These are phyloP conservation scores for Colletotrichum sojae DNA, from an alignment of 2,329 filamentous ascomycete genomes.

Conservation along the genomic window DNA sequence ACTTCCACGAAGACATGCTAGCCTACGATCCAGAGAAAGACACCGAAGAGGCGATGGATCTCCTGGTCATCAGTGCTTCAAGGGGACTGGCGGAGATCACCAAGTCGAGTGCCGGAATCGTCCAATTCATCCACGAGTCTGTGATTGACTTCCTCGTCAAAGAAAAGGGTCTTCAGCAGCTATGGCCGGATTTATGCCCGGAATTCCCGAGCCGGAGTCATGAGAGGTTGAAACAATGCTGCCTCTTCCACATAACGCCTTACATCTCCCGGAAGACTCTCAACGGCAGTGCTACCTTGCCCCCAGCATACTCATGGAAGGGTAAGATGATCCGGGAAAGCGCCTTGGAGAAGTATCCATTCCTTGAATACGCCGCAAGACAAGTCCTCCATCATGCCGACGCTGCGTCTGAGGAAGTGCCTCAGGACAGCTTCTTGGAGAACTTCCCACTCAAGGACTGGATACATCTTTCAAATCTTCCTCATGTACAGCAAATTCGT, in stretches of 20 bases:
- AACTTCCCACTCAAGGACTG: no score
- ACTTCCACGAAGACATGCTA: not conserved
- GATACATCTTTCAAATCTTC: no score
- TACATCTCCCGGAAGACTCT: no score
- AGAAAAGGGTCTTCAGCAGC: conserved; percentile 46
- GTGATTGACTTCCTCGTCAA: conserved; percentile 62
- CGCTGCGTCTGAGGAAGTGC: no score
- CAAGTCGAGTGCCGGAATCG: conserved; percentile 43
- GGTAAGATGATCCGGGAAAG: no score
- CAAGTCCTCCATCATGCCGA: no score
- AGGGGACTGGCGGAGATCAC: conserved; percentile 62
- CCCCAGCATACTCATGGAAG: no score
- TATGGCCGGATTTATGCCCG: conserved; percentile 46
- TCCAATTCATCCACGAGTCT: conserved; percentile 68
- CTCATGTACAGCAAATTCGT: conserved; percentile 40
- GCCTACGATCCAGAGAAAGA: conserved; percentile 45
- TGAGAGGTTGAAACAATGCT: not conserved
- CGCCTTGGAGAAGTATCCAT: no score
- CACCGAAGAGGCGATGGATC: conserved; percentile 45
- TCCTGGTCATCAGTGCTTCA: conserved; percentile 55
- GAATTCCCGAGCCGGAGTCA: not conserved
- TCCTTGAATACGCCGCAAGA: no score
- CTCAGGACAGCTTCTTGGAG: no score
- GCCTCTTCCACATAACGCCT: not conserved
- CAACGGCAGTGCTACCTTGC: no score